These are phyloP conservation scores for Fraxinus nigra DNA, from an alignment of 305 asterid species.

Conservation along the genomic window DNA sequence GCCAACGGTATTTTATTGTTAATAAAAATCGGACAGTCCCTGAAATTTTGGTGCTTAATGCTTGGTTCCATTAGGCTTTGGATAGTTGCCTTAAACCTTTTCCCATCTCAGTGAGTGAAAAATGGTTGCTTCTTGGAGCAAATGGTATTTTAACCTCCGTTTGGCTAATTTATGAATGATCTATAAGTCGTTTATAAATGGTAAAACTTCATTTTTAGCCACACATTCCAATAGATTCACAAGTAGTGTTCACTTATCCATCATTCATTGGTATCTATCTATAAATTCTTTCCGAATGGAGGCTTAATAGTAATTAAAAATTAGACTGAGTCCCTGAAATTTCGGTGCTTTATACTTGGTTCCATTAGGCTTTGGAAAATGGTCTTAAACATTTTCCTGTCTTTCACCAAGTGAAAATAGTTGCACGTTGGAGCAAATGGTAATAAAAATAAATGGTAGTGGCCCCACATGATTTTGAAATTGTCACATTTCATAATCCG, in stretches of 20 bases:
- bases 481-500: neutral
- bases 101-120: constrained; percentile 6
- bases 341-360: constrained; percentile 16
- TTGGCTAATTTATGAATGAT: neutral
- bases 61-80: constrained; percentile 14
- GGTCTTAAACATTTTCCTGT: constrained; percentile 4
- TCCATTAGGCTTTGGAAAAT: constrained; percentile 14
- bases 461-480: neutral
- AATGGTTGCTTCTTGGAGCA: neutral
- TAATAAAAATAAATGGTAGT: neutral
- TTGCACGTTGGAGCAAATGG: neutral
- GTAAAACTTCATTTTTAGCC: neutral
- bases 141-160: neutral
- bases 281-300: neutral
- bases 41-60: neutral
- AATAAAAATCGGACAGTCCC: neutral
- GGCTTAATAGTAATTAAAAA: neutral
- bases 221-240: neutral
- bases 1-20: constrained; percentile 17
- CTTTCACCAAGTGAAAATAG: constrained; percentile 3
- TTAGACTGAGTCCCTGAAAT: neutral
- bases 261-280: neutral
- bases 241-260: neutral
- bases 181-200: neutral
- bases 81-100: neutral